These are phyloP conservation scores for Botryotinia calthae DNA, from an alignment of 2,329 filamentous ascomycete genomes.

Conservation along the genomic window DNA sequence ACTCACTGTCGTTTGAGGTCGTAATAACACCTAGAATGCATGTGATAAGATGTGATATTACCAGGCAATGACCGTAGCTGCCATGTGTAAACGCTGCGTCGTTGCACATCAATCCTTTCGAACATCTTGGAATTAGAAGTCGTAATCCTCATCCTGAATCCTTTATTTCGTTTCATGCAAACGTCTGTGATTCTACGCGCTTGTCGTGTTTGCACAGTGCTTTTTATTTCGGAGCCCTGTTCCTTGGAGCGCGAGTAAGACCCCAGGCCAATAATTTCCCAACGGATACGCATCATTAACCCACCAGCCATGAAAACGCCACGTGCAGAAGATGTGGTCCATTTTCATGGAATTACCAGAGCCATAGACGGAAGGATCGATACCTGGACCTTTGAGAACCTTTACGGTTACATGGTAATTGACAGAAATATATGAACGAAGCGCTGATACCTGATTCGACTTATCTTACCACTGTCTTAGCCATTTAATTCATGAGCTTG, in stretches of 20 bases:
- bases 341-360: not conserved
- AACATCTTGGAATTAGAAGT: not conserved
- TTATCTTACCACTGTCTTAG: slow-evolving; percentile 8
- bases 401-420: not conserved
- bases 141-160: slow-evolving; percentile 11
- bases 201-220: slow-evolving; percentile 8
- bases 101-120: not conserved
- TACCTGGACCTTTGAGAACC: not conserved
- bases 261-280: not conserved
- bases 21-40: not conserved
- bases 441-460: not conserved
- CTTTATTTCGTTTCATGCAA: slow-evolving; percentile 10
- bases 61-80: not conserved
- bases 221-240: not conserved
- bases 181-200: not conserved
- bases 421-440: slow-evolving; percentile 5
- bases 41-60: not conserved
- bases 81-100: not conserved
- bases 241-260: slow-evolving; percentile 6
- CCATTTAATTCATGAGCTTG: not conserved
- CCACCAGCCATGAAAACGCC: slow-evolving; percentile 5
- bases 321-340: not conserved
- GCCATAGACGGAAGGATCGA: slow-evolving; percentile 5
- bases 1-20: not conserved
- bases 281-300: not conserved